phyloP scores from a whole-genome alignment of 1,284 basidiomycete species.

The Entoloma clypeatum region DNA sequence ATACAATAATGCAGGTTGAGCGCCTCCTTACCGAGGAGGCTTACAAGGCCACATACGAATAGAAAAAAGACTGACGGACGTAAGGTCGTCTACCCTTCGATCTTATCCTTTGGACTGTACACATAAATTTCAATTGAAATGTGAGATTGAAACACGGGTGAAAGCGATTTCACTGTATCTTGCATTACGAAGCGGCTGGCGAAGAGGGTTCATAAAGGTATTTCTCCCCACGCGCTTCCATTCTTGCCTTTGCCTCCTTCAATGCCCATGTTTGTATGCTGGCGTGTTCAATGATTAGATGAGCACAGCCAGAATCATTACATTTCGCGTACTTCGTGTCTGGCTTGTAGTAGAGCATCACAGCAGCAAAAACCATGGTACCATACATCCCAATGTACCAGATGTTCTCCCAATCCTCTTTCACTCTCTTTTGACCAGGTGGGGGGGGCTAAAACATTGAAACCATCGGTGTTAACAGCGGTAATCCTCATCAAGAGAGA shows the following conservation, averaged over 20 bases:
- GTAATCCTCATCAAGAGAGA: constrained; percentile 2
- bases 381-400: constrained; percentile 94
- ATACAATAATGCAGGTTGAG: constrained; percentile 52
- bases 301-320: not conserved
- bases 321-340: constrained; percentile 77
- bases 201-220: constrained; percentile 67
- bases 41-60: constrained; percentile 75
- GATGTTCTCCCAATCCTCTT: constrained; percentile 84
- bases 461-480: constrained; percentile 6
- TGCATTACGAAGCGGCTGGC: constrained; percentile 9
- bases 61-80: constrained; percentile 17
- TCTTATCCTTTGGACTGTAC: not conserved
- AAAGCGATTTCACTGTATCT: not conserved
- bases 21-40: constrained; percentile 71
- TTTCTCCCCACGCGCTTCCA: constrained; percentile 86
- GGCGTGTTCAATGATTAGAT: constrained; percentile 9
- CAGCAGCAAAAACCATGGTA: constrained; percentile 71
- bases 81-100: not conserved
- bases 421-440: constrained; percentile 79
- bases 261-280: constrained; percentile 91
- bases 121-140: not conserved
- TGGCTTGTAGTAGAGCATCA: constrained; percentile 91
- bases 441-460: constrained; percentile 61
- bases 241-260: constrained; percentile 81
- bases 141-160: not conserved